Evolutionary conservation across 805 yeast species (phyloP).

Genomic region (Candida sakaeoensis): DNA sequence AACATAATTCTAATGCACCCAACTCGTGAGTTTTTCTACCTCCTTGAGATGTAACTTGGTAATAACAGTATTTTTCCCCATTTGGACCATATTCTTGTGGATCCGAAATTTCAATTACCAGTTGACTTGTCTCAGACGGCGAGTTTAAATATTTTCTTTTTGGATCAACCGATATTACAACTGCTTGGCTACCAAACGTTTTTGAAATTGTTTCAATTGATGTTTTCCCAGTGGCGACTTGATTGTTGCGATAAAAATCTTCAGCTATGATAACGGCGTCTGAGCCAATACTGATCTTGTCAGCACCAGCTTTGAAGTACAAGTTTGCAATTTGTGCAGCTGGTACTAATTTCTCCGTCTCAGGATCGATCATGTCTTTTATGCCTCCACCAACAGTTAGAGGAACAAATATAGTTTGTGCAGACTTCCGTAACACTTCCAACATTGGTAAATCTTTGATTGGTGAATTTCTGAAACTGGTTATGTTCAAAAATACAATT

Average conservation of each 20-base stretch:
- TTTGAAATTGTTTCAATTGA: conserved; percentile 92
- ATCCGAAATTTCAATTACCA: conserved; percentile 55
- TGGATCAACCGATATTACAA: conserved; percentile 97
- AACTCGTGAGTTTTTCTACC: conserved; percentile 84
- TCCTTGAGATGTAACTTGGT: conserved; percentile 94
- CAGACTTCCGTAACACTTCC: conserved; percentile 77
- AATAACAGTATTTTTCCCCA: conserved; percentile 87
- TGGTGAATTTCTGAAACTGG: conserved; percentile 94
- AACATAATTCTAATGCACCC: conserved; percentile 87
- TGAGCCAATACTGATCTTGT: conserved; percentile 95
- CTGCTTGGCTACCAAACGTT: conserved; percentile 95
- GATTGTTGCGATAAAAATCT: conserved; percentile 58
- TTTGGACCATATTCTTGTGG: conserved; percentile 66
- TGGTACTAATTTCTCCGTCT: conserved; percentile 64
- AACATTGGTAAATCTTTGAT: conserved; percentile 92
- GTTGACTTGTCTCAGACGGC: conserved; percentile 60
- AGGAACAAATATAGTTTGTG: conserved; percentile 92
- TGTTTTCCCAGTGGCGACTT: conserved; percentile 62
- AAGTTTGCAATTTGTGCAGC: conserved; percentile 89
- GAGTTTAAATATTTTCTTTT: conserved; percentile 72
- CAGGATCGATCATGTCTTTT: conserved; percentile 83
- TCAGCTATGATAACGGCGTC: conserved; percentile 96
- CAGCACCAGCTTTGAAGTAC: conserved; percentile 96
- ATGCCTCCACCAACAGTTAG: conserved; percentile 98
- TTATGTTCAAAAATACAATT: conserved; percentile 89